phyloP scores from a whole-genome alignment of 2,329 filamentous ascomycete genomes.

The Ceratocystiopsis minuta region DNA sequence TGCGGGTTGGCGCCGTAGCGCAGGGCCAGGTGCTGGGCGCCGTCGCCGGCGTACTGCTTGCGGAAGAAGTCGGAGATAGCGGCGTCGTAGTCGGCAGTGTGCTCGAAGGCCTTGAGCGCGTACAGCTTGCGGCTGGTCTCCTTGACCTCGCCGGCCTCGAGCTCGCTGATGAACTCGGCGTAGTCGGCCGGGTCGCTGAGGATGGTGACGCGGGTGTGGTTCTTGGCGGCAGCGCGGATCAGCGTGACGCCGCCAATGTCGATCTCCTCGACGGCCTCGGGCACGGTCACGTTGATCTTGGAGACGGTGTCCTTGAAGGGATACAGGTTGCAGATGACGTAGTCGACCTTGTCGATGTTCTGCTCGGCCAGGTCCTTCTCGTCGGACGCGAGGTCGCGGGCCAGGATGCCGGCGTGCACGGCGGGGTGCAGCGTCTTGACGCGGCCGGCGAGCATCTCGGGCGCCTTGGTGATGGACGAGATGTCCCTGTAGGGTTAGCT shows the following conservation, averaged over 20 bases:
- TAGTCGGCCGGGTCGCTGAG: slow-evolving; percentile 90
- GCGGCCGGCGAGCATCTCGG: slow-evolving; percentile 80
- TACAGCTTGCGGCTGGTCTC: slow-evolving; percentile 75
- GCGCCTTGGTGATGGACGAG: slow-evolving; percentile 88
- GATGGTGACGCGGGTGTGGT: slow-evolving; percentile 88
- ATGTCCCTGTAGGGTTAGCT: slow-evolving; percentile 49
- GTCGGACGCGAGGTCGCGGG: slow-evolving; percentile 83
- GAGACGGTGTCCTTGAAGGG: slow-evolving; percentile 97
- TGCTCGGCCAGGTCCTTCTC: slow-evolving; percentile 92
- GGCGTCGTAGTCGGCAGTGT: slow-evolving; percentile 90
- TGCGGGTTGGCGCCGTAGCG: slow-evolving; percentile 96
- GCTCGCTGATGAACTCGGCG: slow-evolving; percentile 78
- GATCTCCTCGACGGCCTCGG: slow-evolving; percentile 95
- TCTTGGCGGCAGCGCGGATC: slow-evolving; percentile 92
- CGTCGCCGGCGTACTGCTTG: slow-evolving; percentile 81
- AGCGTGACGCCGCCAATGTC: slow-evolving; percentile 96
- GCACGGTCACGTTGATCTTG: slow-evolving; percentile 91
- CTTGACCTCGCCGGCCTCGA: slow-evolving; percentile 71
- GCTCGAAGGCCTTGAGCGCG: slow-evolving; percentile 94
- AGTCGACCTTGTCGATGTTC: slow-evolving; percentile 90
- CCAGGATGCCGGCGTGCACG: slow-evolving; percentile 79
- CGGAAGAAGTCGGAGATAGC: slow-evolving; percentile 96
- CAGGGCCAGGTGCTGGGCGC: slow-evolving; percentile 65
- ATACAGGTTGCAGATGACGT: slow-evolving; percentile 95
- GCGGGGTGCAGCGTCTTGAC: slow-evolving; percentile 84